Evolutionary conservation across 352 stramenopile genomes (phyloP).

Genomic region (Pythium utonaiense): DNA sequence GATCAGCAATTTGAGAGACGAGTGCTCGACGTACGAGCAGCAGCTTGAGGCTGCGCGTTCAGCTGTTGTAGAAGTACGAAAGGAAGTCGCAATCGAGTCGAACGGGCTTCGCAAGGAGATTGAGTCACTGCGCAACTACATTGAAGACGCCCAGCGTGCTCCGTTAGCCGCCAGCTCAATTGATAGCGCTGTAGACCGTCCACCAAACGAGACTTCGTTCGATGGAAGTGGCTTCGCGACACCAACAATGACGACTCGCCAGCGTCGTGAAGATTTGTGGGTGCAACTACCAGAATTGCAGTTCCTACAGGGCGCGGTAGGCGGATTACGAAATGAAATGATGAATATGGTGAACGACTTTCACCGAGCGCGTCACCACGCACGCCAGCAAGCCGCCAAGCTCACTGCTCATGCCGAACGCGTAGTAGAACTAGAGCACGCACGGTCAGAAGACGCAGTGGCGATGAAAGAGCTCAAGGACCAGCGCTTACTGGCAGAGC

Average conservation of each 20-base stretch:
- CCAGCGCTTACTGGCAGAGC: conserved; percentile 41
- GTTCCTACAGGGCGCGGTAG: conserved; percentile 43
- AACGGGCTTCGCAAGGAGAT: conserved; percentile 35
- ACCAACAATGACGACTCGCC: not conserved
- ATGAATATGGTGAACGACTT: conserved; percentile 53
- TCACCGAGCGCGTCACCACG: conserved; percentile 34
- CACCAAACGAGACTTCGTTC: conserved; percentile 7
- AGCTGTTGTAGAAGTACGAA: conserved; percentile 21
- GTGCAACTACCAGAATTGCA: conserved; percentile 38
- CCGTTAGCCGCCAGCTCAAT: not conserved
- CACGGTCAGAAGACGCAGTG: conserved; percentile 31
- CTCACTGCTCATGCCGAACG: conserved; percentile 29
- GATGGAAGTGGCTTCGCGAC: not conserved
- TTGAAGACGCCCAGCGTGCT: conserved; percentile 31
- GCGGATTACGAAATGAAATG: conserved; percentile 39
- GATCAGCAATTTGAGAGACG: conserved; percentile 34
- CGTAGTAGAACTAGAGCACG: conserved; percentile 37
- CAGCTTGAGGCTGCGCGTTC: conserved; percentile 24
- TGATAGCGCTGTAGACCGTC: not conserved
- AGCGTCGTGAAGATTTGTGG: conserved; percentile 21
- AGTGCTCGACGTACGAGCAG: conserved; percentile 31
- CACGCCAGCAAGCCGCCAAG: conserved; percentile 32
- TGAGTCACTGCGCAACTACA: conserved; percentile 44
- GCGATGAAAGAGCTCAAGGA: conserved; percentile 41
- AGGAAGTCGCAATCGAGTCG: conserved; percentile 28